Evolutionary conservation across 345 rosid species (phyloP).

Genomic region (Luvunga scandens): DNA sequence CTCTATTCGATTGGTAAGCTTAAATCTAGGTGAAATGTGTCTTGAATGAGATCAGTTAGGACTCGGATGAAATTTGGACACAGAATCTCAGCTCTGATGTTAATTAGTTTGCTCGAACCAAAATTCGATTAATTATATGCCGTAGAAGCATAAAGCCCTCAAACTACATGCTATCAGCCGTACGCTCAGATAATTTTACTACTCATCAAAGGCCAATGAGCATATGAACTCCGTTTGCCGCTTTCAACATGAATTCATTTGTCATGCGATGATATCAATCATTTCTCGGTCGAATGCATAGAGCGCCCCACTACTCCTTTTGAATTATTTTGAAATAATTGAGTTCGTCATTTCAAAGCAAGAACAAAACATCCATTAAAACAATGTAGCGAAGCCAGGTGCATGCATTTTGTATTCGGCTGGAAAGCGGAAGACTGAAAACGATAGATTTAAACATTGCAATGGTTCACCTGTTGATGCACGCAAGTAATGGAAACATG

Average conservation of each 20-base stretch:
- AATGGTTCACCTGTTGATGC: neutral
- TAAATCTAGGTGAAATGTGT: too few relatives aligned
- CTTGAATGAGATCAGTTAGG: too few relatives aligned
- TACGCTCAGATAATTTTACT: too few relatives aligned
- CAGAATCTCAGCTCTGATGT: too few relatives aligned
- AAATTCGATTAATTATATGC: too few relatives aligned
- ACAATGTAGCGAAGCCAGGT: neutral
- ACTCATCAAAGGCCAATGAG: too few relatives aligned
- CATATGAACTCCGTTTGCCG: neutral
- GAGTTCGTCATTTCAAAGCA: neutral
- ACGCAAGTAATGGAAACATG: neutral
- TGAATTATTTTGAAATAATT: neutral
- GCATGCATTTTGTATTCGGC: neutral
- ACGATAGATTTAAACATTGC: neutral
- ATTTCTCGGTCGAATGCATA: neutral
- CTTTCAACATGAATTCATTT: neutral
- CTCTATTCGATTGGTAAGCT: too few relatives aligned
- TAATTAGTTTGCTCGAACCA: too few relatives aligned
- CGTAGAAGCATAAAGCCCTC: too few relatives aligned
- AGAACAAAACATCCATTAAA: neutral
- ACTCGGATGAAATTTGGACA: too few relatives aligned
- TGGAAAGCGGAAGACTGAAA: neutral
- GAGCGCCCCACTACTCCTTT: neutral
- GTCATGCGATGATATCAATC: neutral
- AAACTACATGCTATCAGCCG: too few relatives aligned